phyloP scores from a whole-genome alignment of 129 eudicot genomes.

The Arctium minus region DNA sequence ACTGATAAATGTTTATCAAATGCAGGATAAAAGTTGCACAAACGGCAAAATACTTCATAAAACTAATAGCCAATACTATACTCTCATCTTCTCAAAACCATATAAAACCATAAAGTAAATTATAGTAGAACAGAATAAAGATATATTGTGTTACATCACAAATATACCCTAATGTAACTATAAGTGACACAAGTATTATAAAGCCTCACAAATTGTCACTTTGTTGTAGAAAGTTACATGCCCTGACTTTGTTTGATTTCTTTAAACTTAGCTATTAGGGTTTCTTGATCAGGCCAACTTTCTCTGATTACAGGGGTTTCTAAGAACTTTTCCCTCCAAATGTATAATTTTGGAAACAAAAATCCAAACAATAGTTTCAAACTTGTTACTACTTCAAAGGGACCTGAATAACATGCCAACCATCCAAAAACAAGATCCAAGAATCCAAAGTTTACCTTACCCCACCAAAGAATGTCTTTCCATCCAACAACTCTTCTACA shows the following conservation, averaged over 20 bases:
- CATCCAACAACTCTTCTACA: slow-evolving; percentile 39
- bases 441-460: slow-evolving; percentile 39
- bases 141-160: no score
- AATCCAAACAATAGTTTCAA: slow-evolving; percentile 36
- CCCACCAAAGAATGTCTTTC: slow-evolving; percentile 52
- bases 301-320: slow-evolving; percentile 30
- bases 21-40: no score
- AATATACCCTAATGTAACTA: no score
- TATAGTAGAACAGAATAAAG: no score
- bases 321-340: slow-evolving; percentile 39
- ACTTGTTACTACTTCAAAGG: slow-evolving; percentile 35
- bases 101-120: no score
- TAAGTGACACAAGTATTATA: neutral
- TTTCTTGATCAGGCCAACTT: slow-evolving; percentile 49
- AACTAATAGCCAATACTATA: no score
- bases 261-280: slow-evolving; percentile 23
- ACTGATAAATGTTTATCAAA: no score
- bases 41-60: no score
- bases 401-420: slow-evolving; percentile 33
- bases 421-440: slow-evolving; percentile 54
- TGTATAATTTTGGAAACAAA: slow-evolving; percentile 33
- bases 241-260: neutral
- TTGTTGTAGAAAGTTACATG: neutral
- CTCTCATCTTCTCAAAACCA: no score
- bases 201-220: neutral